Conservation (phyloP, 2,329 filamentous ascomycete genomes). For the Penicillium hordei region DNA sequence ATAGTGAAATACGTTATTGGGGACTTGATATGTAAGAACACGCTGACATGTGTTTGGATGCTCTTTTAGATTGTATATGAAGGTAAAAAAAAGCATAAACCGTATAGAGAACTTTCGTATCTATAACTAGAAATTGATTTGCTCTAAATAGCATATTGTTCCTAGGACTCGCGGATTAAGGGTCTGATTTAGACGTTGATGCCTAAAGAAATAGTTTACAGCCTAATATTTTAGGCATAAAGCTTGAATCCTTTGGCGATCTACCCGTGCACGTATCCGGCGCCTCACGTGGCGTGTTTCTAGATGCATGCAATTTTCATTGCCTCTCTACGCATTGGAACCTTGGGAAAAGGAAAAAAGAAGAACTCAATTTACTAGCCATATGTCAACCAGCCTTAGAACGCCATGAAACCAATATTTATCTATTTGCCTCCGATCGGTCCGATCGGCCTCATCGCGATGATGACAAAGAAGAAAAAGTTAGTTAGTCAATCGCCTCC, state of each 20-base stretch:
- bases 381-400: neutral
- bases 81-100: neutral
- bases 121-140: too few relatives aligned
- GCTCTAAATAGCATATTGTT: too few relatives aligned
- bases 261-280: neutral
- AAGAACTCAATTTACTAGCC: neutral
- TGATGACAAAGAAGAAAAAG: conserved; percentile 10
- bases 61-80: neutral
- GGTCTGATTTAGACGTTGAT: neutral
- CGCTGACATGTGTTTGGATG: too few relatives aligned
- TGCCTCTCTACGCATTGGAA: neutral
- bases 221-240: neutral
- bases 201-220: neutral
- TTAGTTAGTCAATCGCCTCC: conserved; percentile 15
- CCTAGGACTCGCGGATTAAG: neutral
- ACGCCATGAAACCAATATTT: neutral
- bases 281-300: neutral
- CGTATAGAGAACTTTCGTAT: too few relatives aligned
- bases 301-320: neutral
- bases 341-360: too few relatives aligned
- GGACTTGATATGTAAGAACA: too few relatives aligned
- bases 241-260: neutral
- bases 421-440: neutral
- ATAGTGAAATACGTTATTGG: too few relatives aligned
- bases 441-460: neutral